These are phyloP conservation scores for Suillus subluteus DNA, from an alignment of 768 basidiomycete species.

Conservation along the genomic window DNA sequence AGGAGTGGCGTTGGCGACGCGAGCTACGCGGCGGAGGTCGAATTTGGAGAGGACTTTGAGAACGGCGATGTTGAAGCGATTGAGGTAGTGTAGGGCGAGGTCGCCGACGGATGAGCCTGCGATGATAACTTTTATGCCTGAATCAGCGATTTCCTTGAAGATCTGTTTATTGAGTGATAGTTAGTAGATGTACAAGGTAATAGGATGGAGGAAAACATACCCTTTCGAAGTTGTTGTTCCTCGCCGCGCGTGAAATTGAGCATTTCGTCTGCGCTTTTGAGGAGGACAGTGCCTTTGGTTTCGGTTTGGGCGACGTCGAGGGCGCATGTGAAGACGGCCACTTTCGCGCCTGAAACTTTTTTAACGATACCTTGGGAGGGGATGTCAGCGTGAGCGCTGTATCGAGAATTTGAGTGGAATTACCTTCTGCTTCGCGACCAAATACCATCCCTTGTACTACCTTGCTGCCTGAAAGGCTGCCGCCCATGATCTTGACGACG, in stretches of 20 bases:
- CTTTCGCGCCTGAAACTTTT: constrained; percentile 85
- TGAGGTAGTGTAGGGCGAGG: constrained; percentile 95
- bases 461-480: constrained; percentile 78
- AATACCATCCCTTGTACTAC: constrained; percentile 99
- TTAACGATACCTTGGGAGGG: constrained; percentile 67
- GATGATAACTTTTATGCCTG: constrained; percentile 92
- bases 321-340: constrained; percentile 92
- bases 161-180: constrained; percentile 58
- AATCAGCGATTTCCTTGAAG: constrained; percentile 95
- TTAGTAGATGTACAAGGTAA: constrained; percentile 7
- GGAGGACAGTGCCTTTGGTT: constrained; percentile 96
- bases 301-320: constrained; percentile 96
- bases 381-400: not conserved
- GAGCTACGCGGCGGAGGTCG: constrained; percentile 90
- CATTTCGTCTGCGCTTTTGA: constrained; percentile 96
- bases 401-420: constrained; percentile 16
- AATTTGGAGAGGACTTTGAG: constrained; percentile 98
- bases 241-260: constrained; percentile 96
- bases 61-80: constrained; percentile 91
- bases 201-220: constrained; percentile 33
- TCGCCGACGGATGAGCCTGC: constrained; percentile 94
- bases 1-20: constrained; percentile 95
- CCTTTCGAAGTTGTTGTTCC: constrained; percentile 95
- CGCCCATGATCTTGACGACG: constrained; percentile 98
- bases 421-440: constrained; percentile 92